phyloP scores from a whole-genome alignment of 345 rosid species.

The Gossypium mustelinum region DNA sequence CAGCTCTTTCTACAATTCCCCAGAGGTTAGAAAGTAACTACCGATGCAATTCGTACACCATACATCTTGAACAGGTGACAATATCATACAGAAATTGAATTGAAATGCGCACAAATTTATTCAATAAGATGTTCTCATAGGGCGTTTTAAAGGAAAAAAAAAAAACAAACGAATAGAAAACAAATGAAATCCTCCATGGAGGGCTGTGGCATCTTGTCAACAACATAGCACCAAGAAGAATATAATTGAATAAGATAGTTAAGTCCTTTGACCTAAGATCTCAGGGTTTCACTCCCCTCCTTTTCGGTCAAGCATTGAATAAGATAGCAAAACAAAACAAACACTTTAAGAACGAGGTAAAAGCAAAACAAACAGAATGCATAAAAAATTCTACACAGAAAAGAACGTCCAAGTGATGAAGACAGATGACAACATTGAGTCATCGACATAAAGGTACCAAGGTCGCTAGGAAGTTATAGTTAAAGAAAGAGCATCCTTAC shows the following conservation, averaged over 20 bases:
- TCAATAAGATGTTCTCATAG: background rate
- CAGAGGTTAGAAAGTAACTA: background rate
- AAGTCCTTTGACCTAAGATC: background rate
- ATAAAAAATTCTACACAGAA: background rate
- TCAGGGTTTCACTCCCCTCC: background rate
- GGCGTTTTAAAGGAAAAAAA: background rate
- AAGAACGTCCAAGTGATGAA: background rate
- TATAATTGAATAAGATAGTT: background rate
- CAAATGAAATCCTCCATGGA: background rate
- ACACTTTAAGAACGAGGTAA: background rate
- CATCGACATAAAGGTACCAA: background rate
- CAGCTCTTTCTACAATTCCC: background rate
- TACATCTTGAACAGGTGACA: background rate
- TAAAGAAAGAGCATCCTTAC: slow-evolving; percentile 41
- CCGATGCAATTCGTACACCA: background rate
- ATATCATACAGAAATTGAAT: background rate
- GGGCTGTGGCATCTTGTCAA: background rate
- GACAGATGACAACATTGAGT: background rate
- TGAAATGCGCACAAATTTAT: background rate
- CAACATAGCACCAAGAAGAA: background rate
- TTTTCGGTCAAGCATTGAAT: background rate
- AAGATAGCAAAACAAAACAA: no score
- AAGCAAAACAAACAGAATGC: background rate
- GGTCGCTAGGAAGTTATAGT: background rate
- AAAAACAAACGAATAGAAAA: background rate